Base-by-base conservation (phyloP, 495 filamentous ascomycete genomes). In the Evernia prunastri region DNA sequence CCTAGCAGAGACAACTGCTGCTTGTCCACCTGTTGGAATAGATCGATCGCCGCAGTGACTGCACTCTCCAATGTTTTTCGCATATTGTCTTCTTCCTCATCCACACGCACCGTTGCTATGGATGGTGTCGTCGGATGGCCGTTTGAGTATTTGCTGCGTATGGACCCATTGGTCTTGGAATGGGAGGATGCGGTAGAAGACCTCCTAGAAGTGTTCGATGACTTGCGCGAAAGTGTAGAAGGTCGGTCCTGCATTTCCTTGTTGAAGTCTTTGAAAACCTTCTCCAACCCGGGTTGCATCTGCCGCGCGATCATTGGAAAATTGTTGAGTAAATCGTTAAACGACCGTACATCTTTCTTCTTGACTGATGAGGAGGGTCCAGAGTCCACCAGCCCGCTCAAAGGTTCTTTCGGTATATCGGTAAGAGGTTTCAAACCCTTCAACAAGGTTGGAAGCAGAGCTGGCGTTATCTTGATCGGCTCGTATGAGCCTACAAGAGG, bases 251-350 rank as follows among this genome's bases (percentile, higher is more conserved):
- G 88, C 63, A 96, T 87, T 51, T 92, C 88, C 49, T 83, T 84
- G 11, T 85, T 87, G 73, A 97, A 97, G 64, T 96, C 91, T 58
- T 86, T 87, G 68, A 97, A 97, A 47, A 99, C 74, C 73, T 89
- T 84, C 72, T 97, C 92, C 25, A 99, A 76, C 0, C 95, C 95
- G 3, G 87, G 84, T 70, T 96, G 90, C 93, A 97, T 96, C 75
- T 97, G 95, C 63, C 90, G 83, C 39, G 94, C 92, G 67, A 99
- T 99, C 83, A 95, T 91, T 15, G 95, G 95, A 64, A 97, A 99
- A 65, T 91, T 82, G 65, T 91, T 89, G 45, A 99, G 81, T 53
- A 99, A 80, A 62, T 97, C 94, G 60, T 88, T 89, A 73, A 99
- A 97, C 3, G 83, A 87, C 72, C 85, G 89, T 66, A 99, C 87